These are phyloP conservation scores for Mortierella claussenii DNA, from an alignment of 192 early-diverging fungal genomes.

Conservation along the genomic window DNA sequence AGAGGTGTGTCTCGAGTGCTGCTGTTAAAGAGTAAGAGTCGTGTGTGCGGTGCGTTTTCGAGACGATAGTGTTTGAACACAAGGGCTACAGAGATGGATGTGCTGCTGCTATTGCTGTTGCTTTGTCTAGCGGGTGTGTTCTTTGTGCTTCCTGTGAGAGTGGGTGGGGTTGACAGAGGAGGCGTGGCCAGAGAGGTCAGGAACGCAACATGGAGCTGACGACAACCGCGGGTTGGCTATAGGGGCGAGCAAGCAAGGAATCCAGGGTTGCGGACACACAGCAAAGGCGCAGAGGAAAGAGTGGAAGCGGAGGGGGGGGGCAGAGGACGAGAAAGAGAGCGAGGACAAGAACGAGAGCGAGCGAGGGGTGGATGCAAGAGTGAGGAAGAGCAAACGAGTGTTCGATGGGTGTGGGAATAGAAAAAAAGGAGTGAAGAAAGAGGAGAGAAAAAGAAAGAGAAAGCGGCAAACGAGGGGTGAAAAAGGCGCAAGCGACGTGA, in stretches of 20 bases:
- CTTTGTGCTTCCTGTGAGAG: no score
- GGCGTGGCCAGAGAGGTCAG: no score
- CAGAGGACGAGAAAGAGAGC: background rate
- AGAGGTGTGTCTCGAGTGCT: no score
- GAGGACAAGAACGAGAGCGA: background rate
- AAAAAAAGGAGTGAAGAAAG: background rate
- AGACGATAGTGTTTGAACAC: no score
- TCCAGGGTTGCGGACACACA: background rate
- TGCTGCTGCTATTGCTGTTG: no score
- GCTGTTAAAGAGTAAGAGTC: no score
- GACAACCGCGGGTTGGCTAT: conserved; percentile 6
- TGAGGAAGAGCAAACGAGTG: no score
- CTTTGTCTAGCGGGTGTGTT: no score
- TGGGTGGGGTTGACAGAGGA: no score
- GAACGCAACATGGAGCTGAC: conserved; percentile 31
- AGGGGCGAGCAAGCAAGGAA: conserved; percentile 2
- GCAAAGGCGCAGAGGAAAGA: background rate
- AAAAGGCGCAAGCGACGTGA: background rate
- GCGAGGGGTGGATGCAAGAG: background rate
- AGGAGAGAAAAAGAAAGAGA: conserved; percentile 7
- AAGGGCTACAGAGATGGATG: no score
- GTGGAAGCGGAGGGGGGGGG: background rate
- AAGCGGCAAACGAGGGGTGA: background rate
- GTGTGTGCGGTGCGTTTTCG: no score
- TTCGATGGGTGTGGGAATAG: background rate